These are phyloP conservation scores for Maudiozyma humilis DNA, from an alignment of 1,139 yeast genomes.

Conservation along the genomic window DNA sequence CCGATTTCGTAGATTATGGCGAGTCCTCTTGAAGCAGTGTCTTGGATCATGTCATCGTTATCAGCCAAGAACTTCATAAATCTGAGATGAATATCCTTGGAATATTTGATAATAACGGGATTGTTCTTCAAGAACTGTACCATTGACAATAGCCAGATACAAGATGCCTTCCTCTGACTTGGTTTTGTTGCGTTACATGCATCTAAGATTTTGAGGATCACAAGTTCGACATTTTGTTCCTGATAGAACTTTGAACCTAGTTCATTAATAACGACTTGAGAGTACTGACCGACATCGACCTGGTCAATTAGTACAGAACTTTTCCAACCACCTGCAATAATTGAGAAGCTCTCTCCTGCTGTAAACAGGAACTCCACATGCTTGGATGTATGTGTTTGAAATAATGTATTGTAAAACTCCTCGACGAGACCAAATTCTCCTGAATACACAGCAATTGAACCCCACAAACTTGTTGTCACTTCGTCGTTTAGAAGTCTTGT, in stretches of 20 bases:
- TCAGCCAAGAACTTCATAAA: slow-evolving; percentile 73
- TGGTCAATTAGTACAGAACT: slow-evolving; percentile 47
- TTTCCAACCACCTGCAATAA: slow-evolving; percentile 69
- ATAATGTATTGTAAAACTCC: slow-evolving; percentile 40
- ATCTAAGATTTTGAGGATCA: slow-evolving; percentile 43
- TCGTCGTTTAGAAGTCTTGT: slow-evolving; percentile 51
- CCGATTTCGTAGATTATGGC: slow-evolving; percentile 77
- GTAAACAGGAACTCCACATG: slow-evolving; percentile 69
- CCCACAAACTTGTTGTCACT: slow-evolving; percentile 47
- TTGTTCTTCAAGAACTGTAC: slow-evolving; percentile 63
- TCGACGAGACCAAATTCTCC: slow-evolving; percentile 24
- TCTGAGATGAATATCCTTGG: slow-evolving; percentile 49
- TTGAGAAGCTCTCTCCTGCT: slow-evolving; percentile 75
- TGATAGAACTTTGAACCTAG: background rate
- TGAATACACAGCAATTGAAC: slow-evolving; percentile 45
- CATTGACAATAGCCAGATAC: slow-evolving; percentile 78
- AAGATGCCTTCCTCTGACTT: slow-evolving; percentile 60
- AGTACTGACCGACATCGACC: slow-evolving; percentile 38
- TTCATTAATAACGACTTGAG: background rate
- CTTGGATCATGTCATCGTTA: slow-evolving; percentile 78
- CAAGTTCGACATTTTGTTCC: slow-evolving; percentile 10
- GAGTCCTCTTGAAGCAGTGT: slow-evolving; percentile 84
- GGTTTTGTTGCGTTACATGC: slow-evolving; percentile 65
- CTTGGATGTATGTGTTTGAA: slow-evolving; percentile 55
- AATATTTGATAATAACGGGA: slow-evolving; percentile 30